A percentile compares a stretch with the other conserved stretches of the same genome.
Evolutionary conservation across 495 filamentous ascomycete genomes (phyloP).

Genomic region (Penicillium salamii): DNA sequence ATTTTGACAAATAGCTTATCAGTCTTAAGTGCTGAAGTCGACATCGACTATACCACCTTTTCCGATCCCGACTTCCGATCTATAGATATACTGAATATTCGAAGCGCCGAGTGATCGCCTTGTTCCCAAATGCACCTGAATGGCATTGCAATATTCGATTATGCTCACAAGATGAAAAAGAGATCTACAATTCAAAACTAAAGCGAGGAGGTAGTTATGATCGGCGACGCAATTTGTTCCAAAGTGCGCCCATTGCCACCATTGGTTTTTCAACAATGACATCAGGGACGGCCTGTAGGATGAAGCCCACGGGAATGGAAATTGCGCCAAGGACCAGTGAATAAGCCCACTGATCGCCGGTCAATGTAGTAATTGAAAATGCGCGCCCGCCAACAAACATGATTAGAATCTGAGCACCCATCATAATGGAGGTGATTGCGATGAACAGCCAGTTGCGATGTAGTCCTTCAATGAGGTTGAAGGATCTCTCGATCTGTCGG

Average conservation of each 20-base stretch:
- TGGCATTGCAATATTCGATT: too few relatives aligned
- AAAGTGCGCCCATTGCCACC: background rate
- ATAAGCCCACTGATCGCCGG: conserved; percentile 60
- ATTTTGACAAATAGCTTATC: too few relatives aligned
- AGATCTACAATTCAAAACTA: background rate
- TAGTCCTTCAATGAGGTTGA: conserved; percentile 81
- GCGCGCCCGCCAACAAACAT: conserved; percentile 62
- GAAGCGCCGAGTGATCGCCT: too few relatives aligned
- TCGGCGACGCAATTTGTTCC: background rate
- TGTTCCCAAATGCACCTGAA: too few relatives aligned
- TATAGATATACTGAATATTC: too few relatives aligned
- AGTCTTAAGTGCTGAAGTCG: too few relatives aligned
- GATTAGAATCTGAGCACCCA: conserved; percentile 67
- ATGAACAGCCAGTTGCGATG: conserved; percentile 69
- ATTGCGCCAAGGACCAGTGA: conserved; percentile 59
- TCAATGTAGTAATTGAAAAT: conserved; percentile 51
- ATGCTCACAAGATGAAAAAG: background rate
- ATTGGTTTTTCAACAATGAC: conserved; percentile 3
- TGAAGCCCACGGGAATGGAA: conserved; percentile 56
- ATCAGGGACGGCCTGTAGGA: background rate
- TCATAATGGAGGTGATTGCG: conserved; percentile 65
- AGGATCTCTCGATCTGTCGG: conserved; percentile 71
- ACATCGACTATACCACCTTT: too few relatives aligned
- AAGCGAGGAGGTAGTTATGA: background rate
- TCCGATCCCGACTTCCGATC: too few relatives aligned